Conservation (phyloP, 2,329 filamentous ascomycete genomes). For the Grosmannia penicillata region DNA sequence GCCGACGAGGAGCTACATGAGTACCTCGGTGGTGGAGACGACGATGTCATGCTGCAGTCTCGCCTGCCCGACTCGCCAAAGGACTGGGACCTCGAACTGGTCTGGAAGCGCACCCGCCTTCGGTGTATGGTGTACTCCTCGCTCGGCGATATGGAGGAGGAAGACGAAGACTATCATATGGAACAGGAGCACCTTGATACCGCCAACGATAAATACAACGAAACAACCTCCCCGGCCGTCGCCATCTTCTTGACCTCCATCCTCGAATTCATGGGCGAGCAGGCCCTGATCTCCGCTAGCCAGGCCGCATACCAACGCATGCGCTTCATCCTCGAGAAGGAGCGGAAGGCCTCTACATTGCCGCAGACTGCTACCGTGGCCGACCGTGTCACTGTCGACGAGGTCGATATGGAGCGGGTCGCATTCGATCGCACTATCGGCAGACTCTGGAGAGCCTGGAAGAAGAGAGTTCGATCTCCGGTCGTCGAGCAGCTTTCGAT, state of each 20-base stretch:
- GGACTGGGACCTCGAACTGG: slow-evolving; percentile 79
- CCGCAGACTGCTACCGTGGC: slow-evolving; percentile 29
- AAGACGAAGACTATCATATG: slow-evolving; percentile 84
- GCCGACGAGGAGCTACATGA: slow-evolving; percentile 47
- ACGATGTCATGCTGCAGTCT: slow-evolving; percentile 53
- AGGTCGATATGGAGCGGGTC: slow-evolving; percentile 83
- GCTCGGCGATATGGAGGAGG: slow-evolving; percentile 91
- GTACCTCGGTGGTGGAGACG: slow-evolving; percentile 65
- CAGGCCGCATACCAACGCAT: slow-evolving; percentile 66
- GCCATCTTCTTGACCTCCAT: slow-evolving; percentile 95
- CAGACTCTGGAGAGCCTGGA: slow-evolving; percentile 87
- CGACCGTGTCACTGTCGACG: slow-evolving; percentile 68
- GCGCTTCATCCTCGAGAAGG: slow-evolving; percentile 41
- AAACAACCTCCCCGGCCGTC: slow-evolving; percentile 72
- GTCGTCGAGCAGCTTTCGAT: slow-evolving; percentile 19
- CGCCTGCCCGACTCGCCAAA: slow-evolving; percentile 33
- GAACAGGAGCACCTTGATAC: slow-evolving; percentile 60
- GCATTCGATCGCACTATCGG: slow-evolving; percentile 81
- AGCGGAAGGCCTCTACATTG: slow-evolving; percentile 35
- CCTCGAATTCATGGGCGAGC: slow-evolving; percentile 85
- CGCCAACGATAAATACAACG: slow-evolving; percentile 41
- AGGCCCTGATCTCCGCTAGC: slow-evolving; percentile 73
- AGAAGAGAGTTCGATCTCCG: slow-evolving; percentile 61
- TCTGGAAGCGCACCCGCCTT: slow-evolving; percentile 86
- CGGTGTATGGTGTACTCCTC: slow-evolving; percentile 98